Base-by-base conservation (phyloP, 805 yeast genomes). In the Saturnispora quitensis region DNA sequence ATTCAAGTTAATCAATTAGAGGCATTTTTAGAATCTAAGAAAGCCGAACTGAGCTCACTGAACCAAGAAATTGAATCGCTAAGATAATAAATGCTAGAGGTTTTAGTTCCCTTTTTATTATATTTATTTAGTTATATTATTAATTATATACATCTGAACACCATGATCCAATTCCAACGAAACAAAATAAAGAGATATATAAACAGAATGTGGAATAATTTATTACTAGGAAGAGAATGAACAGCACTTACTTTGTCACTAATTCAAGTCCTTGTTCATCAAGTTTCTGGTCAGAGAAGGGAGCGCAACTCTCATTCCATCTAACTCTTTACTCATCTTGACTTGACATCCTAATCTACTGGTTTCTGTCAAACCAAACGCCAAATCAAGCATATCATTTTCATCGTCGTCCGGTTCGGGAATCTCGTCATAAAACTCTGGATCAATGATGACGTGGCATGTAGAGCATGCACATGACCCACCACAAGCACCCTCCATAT, bases 391-490 rank as follows among this genome's bases (percentile, higher is more conserved):
- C 99, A 93, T 93, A 68, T 93, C 99, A 65, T 93, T 91, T 68
- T 93, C 99, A 64, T 93, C 99, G 65, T 93, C 99, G 57, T 83
- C 88, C 0, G 99, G 98, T 66, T 93, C 98, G 9, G 93, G 96
- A 57, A 93, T 79, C 47, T 72, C 78, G 63, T 93, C 99, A 69
- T 89, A 93, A 66, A 73, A 89, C 45, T 86, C 97, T 0, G 99
- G 98, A 65, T 93, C 99, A 40, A 93, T 89, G 48, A 93, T 91
- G 50, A 93, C 84, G 69, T 93, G 99, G 65, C 99, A 93, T 0
- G 99, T 93, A 5, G 97, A 89, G 67, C 99, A 93, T 1, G 99
- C 99, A 74, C 99, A 93, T 4, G 97, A 89, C 3, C 98, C 99
- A 22, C 99, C 99, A 69, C 99, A 93, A 0, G 99, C 99, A 44